A percentile compares a stretch with the other conserved stretches of the same genome.
Evolutionary conservation across 2,329 filamentous ascomycete species (phyloP).

Genomic region (Pseudocercospora pini-densiflorae): DNA sequence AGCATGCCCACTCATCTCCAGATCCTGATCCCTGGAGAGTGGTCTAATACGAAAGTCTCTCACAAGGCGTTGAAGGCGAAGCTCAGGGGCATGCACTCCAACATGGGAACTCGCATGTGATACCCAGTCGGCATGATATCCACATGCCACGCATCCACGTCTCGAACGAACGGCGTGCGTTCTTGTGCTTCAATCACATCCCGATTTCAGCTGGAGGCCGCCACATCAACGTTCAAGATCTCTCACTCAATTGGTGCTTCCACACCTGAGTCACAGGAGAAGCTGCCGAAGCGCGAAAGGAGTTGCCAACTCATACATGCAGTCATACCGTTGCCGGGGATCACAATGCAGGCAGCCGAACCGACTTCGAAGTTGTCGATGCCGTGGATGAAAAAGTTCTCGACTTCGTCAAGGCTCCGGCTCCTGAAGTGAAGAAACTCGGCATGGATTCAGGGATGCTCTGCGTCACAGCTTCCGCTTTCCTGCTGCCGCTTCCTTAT

Average conservation of each 20-base stretch:
- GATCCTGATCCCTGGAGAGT: not conserved
- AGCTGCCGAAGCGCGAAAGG: not conserved
- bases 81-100: not conserved
- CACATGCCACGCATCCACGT: conserved; percentile 4
- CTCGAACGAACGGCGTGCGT: not conserved
- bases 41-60: not conserved
- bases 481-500: not conserved
- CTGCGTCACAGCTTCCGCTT: conserved; percentile 2
- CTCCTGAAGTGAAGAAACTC: not conserved
- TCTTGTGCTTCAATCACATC: not conserved
- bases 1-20: not conserved
- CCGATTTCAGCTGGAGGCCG: not conserved
- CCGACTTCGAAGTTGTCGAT: not conserved
- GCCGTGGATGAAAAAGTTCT: not conserved
- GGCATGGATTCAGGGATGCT: not conserved
- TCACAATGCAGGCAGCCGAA: not conserved
- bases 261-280: not conserved
- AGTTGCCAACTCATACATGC: not conserved
- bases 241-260: not conserved
- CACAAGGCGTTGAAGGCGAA: not conserved
- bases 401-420: not conserved
- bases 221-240: not conserved
- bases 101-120: not conserved
- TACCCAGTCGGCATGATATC: not conserved
- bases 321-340: not conserved